A percentile compares a stretch with the other conserved stretches of the same genome.
Conservation (phyloP, 148 eudicot species). For the Persicaria maculosa region DNA sequence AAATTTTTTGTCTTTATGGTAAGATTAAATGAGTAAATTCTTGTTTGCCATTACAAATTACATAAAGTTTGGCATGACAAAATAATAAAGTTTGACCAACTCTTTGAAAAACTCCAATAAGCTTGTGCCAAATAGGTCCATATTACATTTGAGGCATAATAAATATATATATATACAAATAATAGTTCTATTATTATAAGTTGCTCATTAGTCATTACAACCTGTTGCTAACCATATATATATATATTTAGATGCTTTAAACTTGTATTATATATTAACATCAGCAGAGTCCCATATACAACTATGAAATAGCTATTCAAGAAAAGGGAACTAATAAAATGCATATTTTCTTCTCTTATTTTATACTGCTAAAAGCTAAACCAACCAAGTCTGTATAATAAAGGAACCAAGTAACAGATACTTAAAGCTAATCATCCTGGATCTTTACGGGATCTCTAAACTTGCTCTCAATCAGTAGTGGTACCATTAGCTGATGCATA, state of each 20-base stretch:
- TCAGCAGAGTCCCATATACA: conserved; percentile 5
- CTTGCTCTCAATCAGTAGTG: neutral
- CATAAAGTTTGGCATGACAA: too few relatives aligned
- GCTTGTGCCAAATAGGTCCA: too few relatives aligned
- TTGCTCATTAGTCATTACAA: too few relatives aligned
- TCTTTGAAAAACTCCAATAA: too few relatives aligned
- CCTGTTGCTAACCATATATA: neutral
- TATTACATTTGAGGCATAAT: too few relatives aligned
- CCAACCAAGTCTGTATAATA: neutral
- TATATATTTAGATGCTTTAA: neutral
- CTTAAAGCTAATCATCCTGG: neutral
- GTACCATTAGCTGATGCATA: conserved; percentile 25
- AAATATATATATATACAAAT: too few relatives aligned
- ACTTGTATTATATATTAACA: neutral
- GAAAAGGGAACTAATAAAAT: neutral
- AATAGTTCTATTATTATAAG: too few relatives aligned
- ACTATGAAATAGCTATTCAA: neutral
- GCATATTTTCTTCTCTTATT: neutral
- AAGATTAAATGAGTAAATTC: too few relatives aligned
- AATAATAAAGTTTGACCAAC: too few relatives aligned
- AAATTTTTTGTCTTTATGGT: too few relatives aligned
- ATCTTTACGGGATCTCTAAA: conserved; percentile 1
- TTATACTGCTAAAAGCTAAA: conserved; percentile 6
- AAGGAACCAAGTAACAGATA: neutral
- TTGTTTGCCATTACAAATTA: too few relatives aligned